Conservation (phyloP, 2,329 filamentous ascomycete species). For the Diplodia scrobiculata region DNA sequence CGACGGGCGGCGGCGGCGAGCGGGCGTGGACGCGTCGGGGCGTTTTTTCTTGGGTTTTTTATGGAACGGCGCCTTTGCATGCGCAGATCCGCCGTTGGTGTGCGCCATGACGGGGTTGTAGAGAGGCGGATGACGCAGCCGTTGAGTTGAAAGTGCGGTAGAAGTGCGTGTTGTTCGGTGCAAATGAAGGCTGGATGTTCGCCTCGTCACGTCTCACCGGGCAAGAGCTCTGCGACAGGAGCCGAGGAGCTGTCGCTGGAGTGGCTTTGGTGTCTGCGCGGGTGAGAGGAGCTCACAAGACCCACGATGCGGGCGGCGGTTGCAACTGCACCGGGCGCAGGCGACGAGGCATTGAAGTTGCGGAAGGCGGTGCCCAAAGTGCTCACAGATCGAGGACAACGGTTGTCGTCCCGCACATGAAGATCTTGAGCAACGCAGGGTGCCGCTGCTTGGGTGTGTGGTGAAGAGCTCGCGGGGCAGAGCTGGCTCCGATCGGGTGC, state of each 20-base stretch:
- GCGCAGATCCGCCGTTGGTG: not conserved
- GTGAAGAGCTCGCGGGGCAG: not conserved
- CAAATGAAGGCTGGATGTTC: not conserved
- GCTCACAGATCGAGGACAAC: not conserved
- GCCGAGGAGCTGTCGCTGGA: not conserved
- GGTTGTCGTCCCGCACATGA: not conserved
- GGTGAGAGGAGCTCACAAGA: constrained; percentile 1
- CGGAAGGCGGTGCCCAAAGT: not conserved
- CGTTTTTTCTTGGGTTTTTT: not conserved
- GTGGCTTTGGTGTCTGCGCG: not conserved
- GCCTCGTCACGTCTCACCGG: not conserved
- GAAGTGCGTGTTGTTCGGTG: not conserved
- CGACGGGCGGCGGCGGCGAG: not conserved
- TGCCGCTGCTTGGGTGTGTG: not conserved
- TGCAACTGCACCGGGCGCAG: not conserved
- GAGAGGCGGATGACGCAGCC: not conserved
- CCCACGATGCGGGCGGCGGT: not conserved
- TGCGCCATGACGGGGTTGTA: not conserved
- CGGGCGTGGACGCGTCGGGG: not conserved
- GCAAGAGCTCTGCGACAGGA: not conserved
- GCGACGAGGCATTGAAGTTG: not conserved
- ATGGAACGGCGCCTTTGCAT: not conserved
- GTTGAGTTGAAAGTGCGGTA: not conserved
- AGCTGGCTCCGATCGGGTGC: not conserved
- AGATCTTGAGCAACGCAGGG: not conserved